Evolutionary conservation across 257 asterid species (phyloP).

Genomic region (Fraxinus anomala): DNA sequence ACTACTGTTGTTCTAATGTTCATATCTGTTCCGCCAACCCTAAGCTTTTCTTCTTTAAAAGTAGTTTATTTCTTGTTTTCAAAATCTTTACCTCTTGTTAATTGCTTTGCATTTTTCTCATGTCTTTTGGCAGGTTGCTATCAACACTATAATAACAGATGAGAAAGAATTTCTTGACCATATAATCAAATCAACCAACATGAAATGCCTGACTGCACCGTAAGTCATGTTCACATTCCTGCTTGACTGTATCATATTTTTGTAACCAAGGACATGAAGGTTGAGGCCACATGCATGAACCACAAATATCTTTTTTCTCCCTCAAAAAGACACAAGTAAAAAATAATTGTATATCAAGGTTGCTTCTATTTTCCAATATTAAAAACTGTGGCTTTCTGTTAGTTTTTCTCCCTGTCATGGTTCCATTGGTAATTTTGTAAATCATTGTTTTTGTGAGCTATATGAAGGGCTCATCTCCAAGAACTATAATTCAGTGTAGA

Average conservation of each 20-base stretch:
- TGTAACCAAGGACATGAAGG: background rate
- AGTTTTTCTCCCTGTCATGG: constrained; percentile 14
- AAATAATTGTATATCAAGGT: background rate
- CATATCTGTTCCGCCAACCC: background rate
- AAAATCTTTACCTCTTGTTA: background rate
- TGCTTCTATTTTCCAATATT: background rate
- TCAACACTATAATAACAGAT: constrained; percentile 76
- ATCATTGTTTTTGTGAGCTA: constrained; percentile 3
- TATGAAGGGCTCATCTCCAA: background rate
- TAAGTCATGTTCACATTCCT: constrained; percentile 43
- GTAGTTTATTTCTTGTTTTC: constrained; percentile 5
- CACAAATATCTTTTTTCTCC: background rate
- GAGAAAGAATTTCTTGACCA: constrained; percentile 96
- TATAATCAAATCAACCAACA: constrained; percentile 87
- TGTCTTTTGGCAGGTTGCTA: constrained; percentile 75
- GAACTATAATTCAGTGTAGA: background rate
- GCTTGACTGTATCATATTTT: background rate
- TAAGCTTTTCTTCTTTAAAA: background rate
- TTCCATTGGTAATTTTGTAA: background rate
- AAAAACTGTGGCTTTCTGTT: background rate
- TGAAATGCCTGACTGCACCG: constrained; percentile 93
- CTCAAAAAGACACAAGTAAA: background rate
- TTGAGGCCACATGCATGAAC: background rate
- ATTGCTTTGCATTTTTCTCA: background rate
- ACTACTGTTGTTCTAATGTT: background rate